Base-by-base conservation (phyloP, 129 eudicot species). In the Flaveria linearis region DNA sequence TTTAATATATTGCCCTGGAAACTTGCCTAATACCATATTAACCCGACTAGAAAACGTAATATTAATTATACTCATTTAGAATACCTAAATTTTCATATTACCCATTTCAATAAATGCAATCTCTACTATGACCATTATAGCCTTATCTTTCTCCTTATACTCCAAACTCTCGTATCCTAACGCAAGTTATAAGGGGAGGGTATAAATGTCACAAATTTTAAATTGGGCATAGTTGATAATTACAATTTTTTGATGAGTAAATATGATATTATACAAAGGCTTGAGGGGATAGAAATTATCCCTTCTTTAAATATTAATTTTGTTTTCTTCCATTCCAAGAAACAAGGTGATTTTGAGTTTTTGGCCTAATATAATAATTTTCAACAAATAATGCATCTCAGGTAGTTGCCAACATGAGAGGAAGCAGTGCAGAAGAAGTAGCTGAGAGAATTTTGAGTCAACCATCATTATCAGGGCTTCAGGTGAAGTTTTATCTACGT, bases 391-490 rank as follows among this genome's bases (percentile, higher is more conserved):
- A 71, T n/a, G 52, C 33, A 11, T 86, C n/a, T 67, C 84, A 93
- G 98, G 92, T 93, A 79, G 87, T 87, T 51, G 96, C 98, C 73
- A 93, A 90, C 84, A 90, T 93, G 98, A 88, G 98, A 82, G 98
- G 98, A 72, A 85, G 79, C 84, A 88, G 87, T 70, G 87, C 89
- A 8, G 93, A 90, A 83, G 98, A 93, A 81, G 96, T 93, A 72
- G 95, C 98, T 26, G 92, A 86, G 78, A 79, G 96, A 74, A 78
- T 93, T 33, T 85, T 93, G 79, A 85, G 93, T 80, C 97, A 90
- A 79, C 68, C 96, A 52, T 90, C 91, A 10, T 80, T 90, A 61
- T 84, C 91, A 23, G 98, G 98, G 46, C 89, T 93, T 84, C 97
- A 93, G 98, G 98, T 93, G 68, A 77, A 72, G 18, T 36, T 69